Conservation (phyloP, 768 basidiomycete genomes). For the Dacryopinax spathularia region DNA sequence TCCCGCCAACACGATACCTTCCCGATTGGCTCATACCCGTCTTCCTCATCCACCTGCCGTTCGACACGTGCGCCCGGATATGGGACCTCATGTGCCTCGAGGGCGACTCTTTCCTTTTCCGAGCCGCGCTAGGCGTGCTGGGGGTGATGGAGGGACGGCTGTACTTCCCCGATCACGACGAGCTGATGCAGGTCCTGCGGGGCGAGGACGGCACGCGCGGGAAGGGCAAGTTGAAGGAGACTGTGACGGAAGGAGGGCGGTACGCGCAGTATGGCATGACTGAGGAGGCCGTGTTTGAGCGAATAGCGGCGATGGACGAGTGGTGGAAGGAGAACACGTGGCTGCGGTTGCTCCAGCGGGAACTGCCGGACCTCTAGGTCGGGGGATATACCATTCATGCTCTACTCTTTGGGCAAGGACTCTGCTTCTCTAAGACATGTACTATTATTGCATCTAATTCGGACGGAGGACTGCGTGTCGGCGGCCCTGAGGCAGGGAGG, state of each 20-base stretch:
- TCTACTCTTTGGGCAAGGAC: neutral
- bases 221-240: slow-evolving; percentile 18
- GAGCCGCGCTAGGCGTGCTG: slow-evolving; percentile 66
- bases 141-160: slow-evolving; percentile 71
- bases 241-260: slow-evolving; percentile 18
- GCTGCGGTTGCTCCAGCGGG: slow-evolving; percentile 64
- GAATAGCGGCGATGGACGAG: slow-evolving; percentile 67
- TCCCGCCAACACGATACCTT: slow-evolving; percentile 74
- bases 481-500: too few relatives aligned
- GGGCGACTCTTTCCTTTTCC: slow-evolving; percentile 81
- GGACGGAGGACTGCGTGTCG: neutral
- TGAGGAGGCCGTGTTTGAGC: slow-evolving; percentile 74
- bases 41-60: slow-evolving; percentile 75
- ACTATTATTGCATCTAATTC: too few relatives aligned
- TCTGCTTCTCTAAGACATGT: neutral
- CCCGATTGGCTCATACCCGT: slow-evolving; percentile 68
- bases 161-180: slow-evolving; percentile 73
- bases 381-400: neutral
- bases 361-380: slow-evolving; percentile 55
- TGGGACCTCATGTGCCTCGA: slow-evolving; percentile 83
- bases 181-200: slow-evolving; percentile 71
- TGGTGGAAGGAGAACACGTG: slow-evolving; percentile 93
- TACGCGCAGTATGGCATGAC: slow-evolving; percentile 79
- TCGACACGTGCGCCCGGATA: slow-evolving; percentile 75
- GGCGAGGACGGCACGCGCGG: slow-evolving; percentile 41